A percentile compares a stretch with the other conserved stretches of the same genome.
phyloP scores from a whole-genome alignment of 2,329 filamentous ascomycete species.

The Xylariaceae sp. region DNA sequence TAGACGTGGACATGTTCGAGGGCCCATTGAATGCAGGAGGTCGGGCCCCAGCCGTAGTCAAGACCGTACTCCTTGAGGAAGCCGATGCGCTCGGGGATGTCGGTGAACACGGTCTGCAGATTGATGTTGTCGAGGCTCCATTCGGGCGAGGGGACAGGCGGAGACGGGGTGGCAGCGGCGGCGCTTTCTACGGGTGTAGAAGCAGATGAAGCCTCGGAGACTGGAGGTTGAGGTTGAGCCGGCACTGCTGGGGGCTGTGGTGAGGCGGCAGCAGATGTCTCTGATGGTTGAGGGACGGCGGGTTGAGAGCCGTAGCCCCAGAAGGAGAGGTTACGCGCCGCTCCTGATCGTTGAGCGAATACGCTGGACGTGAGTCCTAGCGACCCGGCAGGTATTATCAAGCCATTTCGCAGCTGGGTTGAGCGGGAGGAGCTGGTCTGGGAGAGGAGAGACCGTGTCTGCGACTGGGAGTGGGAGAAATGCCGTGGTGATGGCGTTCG shows the following conservation, averaged over 20 bases:
- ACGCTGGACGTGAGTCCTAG: slow-evolving; percentile 19
- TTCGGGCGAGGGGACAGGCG: slow-evolving; percentile 11
- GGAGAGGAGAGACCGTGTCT: slow-evolving; percentile 18
- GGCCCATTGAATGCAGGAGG: slow-evolving; percentile 67
- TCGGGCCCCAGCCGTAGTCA: slow-evolving; percentile 82
- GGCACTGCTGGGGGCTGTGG: slow-evolving; percentile 10
- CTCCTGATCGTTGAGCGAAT: slow-evolving; percentile 30
- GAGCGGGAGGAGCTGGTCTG: slow-evolving; percentile 19
- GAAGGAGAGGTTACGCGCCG: slow-evolving; percentile 30
- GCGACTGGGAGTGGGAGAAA: slow-evolving; percentile 25
- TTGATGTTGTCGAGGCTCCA: slow-evolving; percentile 21
- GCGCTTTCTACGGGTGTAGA: slow-evolving; percentile 9
- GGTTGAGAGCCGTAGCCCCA: slow-evolving; percentile 31
- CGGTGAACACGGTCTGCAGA: slow-evolving; percentile 37
- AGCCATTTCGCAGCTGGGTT: slow-evolving; percentile 13
- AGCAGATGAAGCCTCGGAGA: slow-evolving; percentile 6
- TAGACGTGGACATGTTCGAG: slow-evolving; percentile 83
- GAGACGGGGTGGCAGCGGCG: slow-evolving; percentile 5
- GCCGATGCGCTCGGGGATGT: slow-evolving; percentile 73
- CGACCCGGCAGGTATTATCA: slow-evolving; percentile 10
- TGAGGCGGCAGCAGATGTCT: slow-evolving; percentile 9
- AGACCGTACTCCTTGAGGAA: slow-evolving; percentile 81
- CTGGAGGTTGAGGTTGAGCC: slow-evolving; percentile 11
- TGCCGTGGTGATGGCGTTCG: slow-evolving; percentile 19
- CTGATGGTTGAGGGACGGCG: slow-evolving; percentile 12